Evolutionary conservation across 1,284 basidiomycete species (phyloP), one percentile per base, ranked within the genome.

Genomic region (Papiliotrema nemorosa): DNA sequence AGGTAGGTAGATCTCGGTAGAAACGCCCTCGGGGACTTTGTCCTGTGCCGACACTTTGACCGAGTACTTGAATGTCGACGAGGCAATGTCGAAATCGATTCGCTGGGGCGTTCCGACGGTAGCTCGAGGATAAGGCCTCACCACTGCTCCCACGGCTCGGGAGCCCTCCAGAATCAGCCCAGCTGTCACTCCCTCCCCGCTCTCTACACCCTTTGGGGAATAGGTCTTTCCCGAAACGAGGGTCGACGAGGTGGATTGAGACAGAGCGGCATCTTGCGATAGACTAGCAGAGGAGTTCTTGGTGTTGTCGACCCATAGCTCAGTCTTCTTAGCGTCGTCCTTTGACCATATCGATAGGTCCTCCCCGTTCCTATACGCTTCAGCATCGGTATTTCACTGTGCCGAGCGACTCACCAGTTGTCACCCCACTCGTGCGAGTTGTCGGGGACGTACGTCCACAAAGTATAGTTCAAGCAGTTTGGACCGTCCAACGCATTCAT

Each of bases 401-500:
- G n/a, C 13, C 5, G 20, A 35, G 1, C 25, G 21, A 64, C 63
- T 53, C 45, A 70, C 73, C 93, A 98, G 2, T 85, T 84, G 70
- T 97, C 94, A 18, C 93, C 91, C 90, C 90, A 97, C 64, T 82
- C 74, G 69, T 97, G 91, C 22, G 78, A 81, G 66, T 80, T 78
- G 59, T 79, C 75, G 0, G 90, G 80, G 49, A 85, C 86, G 67
- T 97, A 97, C 24, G 85, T 92, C 94, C 94, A 97, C 7, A 92
- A 73, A 16, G 91, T 90, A 69, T 84, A 97, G 69, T 81, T 92
- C 59, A 96, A 74, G 40, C 77, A 78, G 63, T 96, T 94, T 9
- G 77, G 76, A 0, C 92, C 93, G 69, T 98, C 94, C 43, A 84
- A 81, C 0, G 84, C 94, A 63, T 91, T 92, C 66, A 98, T 68